These are phyloP conservation scores for Chionographis japonica DNA, from an alignment of 106 monocot genomes.

Conservation along the genomic window DNA sequence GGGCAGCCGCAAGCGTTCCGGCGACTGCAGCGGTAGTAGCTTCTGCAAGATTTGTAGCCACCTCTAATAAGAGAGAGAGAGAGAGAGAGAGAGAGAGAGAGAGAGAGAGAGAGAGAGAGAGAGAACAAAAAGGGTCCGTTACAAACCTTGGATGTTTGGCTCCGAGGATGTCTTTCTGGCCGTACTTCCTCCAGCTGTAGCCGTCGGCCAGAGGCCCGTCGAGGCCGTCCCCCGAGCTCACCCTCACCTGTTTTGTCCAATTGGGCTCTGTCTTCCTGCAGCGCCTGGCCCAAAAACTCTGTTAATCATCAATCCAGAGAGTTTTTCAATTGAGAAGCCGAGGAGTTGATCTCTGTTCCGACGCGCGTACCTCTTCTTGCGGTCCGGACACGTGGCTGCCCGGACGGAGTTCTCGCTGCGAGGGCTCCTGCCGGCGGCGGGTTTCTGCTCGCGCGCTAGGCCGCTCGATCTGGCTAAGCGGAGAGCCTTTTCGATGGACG, in stretches of 20 bases:
- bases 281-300: too few species aligned
- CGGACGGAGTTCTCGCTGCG: conserved; percentile 10
- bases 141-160: conserved; percentile 33
- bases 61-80: too few species aligned
- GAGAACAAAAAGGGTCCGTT: too few species aligned
- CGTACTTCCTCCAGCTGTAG: conserved; percentile 53
- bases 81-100: too few species aligned
- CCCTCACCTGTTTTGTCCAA: conserved; percentile 16
- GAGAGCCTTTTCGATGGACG: conserved; percentile 21
- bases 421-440: conserved; percentile 1
- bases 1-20: conserved; percentile 37
- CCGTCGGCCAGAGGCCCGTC: conserved; percentile 37
- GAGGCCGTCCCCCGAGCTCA: not conserved
- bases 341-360: too few species aligned
- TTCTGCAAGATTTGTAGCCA: conserved; percentile 21
- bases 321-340: too few species aligned
- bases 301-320: too few species aligned
- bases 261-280: conserved; percentile 12
- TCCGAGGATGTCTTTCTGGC: conserved; percentile 47
- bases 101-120: not conserved
- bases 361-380: conserved; percentile 37
- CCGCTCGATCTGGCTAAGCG: conserved; percentile 17
- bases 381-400: conserved; percentile 14
- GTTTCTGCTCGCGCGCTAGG: too few species aligned
- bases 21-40: conserved; percentile 69